Conservation (phyloP, 495 filamentous ascomycete genomes). For the Hypoxylon trugodes region DNA sequence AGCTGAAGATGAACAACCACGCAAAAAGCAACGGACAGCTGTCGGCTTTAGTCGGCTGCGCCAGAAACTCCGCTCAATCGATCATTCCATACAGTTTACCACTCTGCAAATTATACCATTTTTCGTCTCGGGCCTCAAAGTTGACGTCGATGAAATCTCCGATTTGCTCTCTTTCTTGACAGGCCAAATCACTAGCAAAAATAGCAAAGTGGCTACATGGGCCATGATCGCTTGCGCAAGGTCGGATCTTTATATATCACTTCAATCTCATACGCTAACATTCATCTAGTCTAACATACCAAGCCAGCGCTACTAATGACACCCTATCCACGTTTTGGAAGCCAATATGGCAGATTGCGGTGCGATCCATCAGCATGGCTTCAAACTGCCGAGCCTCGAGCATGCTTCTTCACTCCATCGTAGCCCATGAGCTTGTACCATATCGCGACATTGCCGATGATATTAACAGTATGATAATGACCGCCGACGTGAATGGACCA, state of each 20-base stretch:
- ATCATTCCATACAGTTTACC: slow-evolving; percentile 65
- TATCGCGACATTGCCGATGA: slow-evolving; percentile 69
- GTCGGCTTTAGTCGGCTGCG: slow-evolving; percentile 68
- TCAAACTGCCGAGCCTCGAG: slow-evolving; percentile 81
- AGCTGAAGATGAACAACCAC: slow-evolving; percentile 52
- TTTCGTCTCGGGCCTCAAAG: slow-evolving; percentile 53
- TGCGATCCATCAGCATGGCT: slow-evolving; percentile 73
- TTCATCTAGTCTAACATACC: slow-evolving; percentile 35
- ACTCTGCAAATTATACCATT: slow-evolving; percentile 85
- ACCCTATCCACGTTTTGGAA: slow-evolving; percentile 63
- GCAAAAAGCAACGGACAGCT: slow-evolving; percentile 71
- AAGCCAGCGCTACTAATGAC: slow-evolving; percentile 32
- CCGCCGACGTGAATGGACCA: slow-evolving; percentile 82
- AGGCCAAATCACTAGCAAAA: slow-evolving; percentile 48
- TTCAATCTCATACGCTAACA: slow-evolving; percentile 27
- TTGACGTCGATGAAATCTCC: slow-evolving; percentile 50
- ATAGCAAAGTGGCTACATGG: slow-evolving; percentile 53
- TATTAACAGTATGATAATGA: slow-evolving; percentile 72
- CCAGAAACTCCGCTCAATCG: slow-evolving; percentile 64
- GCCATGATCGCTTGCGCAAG: slow-evolving; percentile 70
- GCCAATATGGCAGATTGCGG: slow-evolving; percentile 76
- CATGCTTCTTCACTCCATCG: slow-evolving; percentile 72
- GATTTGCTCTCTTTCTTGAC: slow-evolving; percentile 48
- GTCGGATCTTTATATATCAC: slow-evolving; percentile 44
- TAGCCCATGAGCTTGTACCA: slow-evolving; percentile 68